phyloP scores from a whole-genome alignment of 2,329 filamentous ascomycete species.

The Scedosporium apiospermum region DNA sequence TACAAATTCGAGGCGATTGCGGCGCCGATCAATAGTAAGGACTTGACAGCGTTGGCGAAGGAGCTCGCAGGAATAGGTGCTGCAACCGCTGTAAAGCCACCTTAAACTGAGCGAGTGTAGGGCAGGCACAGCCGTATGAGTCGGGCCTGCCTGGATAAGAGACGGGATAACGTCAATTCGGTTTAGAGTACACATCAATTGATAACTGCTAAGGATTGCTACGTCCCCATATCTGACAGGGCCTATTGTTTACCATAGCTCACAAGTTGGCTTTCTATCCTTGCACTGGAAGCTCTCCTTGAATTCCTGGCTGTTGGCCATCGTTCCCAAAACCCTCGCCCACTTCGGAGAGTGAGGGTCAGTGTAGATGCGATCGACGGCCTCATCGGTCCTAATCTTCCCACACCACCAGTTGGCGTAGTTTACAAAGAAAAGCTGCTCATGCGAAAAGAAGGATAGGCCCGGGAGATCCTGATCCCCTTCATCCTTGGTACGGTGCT shows the following conservation, averaged over 20 bases:
- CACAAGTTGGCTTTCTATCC: conserved; percentile 55
- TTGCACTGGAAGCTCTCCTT: conserved; percentile 58
- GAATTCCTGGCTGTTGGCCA: conserved; percentile 60
- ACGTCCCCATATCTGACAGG: too few species aligned
- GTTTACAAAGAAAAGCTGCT: conserved; percentile 61
- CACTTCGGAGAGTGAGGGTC: conserved; percentile 58
- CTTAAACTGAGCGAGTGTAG: not conserved
- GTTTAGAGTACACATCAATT: too few species aligned
- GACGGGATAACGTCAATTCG: not conserved
- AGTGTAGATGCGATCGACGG: conserved; percentile 46
- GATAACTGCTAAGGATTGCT: too few species aligned
- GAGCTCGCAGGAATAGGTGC: not conserved
- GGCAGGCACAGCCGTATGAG: not conserved
- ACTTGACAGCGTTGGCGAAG: not conserved
- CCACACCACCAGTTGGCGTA: conserved; percentile 60
- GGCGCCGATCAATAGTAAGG: not conserved
- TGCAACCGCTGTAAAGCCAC: not conserved
- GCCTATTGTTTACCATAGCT: conserved; percentile 47
- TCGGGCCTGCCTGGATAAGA: not conserved
- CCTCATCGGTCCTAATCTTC: conserved; percentile 49
- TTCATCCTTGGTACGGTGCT: conserved; percentile 42
- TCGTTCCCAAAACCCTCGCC: conserved; percentile 52
- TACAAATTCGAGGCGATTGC: not conserved
- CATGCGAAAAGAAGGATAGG: conserved; percentile 51
- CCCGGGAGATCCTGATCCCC: conserved; percentile 48